Evolutionary conservation across 495 filamentous ascomycete species (phyloP).

Genomic region (Beverwykella pulmonaria): DNA sequence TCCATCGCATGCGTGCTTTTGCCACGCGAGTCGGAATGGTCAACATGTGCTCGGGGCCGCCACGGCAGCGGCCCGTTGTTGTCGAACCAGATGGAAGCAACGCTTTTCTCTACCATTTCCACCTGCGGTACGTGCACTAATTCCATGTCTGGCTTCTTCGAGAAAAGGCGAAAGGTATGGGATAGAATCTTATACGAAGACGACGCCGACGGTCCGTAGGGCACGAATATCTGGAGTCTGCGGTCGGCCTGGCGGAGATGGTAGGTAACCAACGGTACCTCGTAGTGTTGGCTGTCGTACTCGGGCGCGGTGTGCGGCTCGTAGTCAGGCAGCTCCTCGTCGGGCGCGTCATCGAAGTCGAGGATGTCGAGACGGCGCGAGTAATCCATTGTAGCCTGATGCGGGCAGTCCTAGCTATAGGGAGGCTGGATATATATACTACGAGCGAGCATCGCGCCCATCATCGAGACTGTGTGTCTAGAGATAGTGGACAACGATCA

Average conservation of each 20-base stretch:
- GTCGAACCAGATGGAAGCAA: conserved; percentile 26
- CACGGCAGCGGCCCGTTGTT: conserved; percentile 35
- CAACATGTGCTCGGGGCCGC: conserved; percentile 30
- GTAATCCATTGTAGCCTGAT: background rate
- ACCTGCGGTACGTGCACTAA: background rate
- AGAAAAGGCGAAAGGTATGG: conserved; percentile 18
- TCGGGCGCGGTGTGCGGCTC: conserved; percentile 20
- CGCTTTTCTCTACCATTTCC: background rate
- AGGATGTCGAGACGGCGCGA: conserved; percentile 11
- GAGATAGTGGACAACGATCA: background rate
- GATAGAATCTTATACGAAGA: conserved; percentile 22
- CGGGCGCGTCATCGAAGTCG: conserved; percentile 4
- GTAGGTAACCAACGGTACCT: conserved; percentile 16
- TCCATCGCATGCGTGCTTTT: conserved; percentile 20
- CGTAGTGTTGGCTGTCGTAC: conserved; percentile 12
- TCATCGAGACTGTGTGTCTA: background rate
- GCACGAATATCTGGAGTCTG: conserved; percentile 30
- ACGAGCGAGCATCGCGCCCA: background rate
- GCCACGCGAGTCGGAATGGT: background rate
- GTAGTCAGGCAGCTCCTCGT: conserved; percentile 34
- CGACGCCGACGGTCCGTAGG: conserved; percentile 4
- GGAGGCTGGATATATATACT: conserved; percentile 9
- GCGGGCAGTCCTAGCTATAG: background rate
- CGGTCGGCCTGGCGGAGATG: conserved; percentile 29
- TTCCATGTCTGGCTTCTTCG: conserved; percentile 35